These are phyloP conservation scores for Ascochyta rabiei DNA, from an alignment of 2,329 filamentous ascomycete species.

Conservation along the genomic window DNA sequence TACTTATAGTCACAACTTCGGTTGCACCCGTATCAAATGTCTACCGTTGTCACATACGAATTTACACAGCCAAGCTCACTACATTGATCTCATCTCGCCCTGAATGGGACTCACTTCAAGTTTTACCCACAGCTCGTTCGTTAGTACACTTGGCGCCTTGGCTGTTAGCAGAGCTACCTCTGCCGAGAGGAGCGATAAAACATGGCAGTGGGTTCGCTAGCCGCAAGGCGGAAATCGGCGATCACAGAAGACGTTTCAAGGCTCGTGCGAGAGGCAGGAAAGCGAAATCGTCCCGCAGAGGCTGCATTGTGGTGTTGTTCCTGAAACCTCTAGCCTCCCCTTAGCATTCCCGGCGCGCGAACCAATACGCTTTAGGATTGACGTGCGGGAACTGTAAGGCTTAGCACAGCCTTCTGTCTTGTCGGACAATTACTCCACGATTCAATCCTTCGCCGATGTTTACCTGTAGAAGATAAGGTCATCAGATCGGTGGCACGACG, in stretches of 20 bases:
- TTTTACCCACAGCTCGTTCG: slow-evolving; percentile 17
- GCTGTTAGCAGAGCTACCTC: slow-evolving; percentile 16
- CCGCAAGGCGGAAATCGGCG: background rate
- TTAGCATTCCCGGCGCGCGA: background rate
- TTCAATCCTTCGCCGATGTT: slow-evolving; percentile 9
- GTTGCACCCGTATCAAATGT: background rate
- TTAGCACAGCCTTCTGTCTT: slow-evolving; percentile 13
- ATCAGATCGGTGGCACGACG: background rate
- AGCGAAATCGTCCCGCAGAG: background rate
- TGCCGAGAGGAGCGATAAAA: slow-evolving; percentile 9
- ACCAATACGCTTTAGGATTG: slow-evolving; percentile 9
- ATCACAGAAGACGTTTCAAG: background rate
- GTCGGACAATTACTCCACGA: slow-evolving; percentile 18
- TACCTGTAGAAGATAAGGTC: background rate
- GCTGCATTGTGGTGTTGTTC: slow-evolving; percentile 4
- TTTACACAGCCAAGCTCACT: slow-evolving; percentile 3
- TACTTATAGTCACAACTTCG: slow-evolving; percentile 13
- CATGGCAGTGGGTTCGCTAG: slow-evolving; percentile 1
- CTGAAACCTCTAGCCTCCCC: slow-evolving; percentile 22
- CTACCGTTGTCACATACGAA: background rate
- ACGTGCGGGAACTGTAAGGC: slow-evolving; percentile 16
- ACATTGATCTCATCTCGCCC: slow-evolving; percentile 11
- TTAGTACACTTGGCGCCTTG: slow-evolving; percentile 12
- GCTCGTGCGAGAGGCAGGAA: slow-evolving; percentile 3
- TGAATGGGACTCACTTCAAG: background rate